A percentile compares a stretch with the other conserved stretches of the same genome.
Evolutionary conservation across 352 stramenopile genomes (phyloP).

Genomic region (Phytophthora pinifolia): DNA sequence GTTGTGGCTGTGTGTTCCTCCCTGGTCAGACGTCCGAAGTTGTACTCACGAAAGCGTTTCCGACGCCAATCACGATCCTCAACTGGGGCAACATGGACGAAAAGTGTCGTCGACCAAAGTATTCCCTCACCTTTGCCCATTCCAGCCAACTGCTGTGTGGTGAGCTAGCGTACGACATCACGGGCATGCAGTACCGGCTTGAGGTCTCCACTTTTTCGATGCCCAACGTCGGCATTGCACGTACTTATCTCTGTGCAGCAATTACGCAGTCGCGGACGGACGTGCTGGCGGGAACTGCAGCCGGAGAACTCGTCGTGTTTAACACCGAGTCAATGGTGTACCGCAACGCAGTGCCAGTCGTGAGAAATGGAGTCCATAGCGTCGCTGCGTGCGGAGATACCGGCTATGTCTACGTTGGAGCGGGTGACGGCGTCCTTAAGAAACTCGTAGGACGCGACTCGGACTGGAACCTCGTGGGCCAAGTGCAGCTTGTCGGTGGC

Average conservation of each 20-base stretch:
- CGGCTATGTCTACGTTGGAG: conserved; percentile 77
- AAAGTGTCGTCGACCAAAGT: conserved; percentile 68
- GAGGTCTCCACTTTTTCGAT: conserved; percentile 66
- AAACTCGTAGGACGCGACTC: conserved; percentile 75
- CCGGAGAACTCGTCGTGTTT: conserved; percentile 88
- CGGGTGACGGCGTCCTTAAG: conserved; percentile 86
- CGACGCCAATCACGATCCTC: conserved; percentile 58
- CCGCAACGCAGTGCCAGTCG: conserved; percentile 60
- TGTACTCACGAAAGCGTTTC: conserved; percentile 67
- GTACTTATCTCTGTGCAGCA: conserved; percentile 66
- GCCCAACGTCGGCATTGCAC: conserved; percentile 70
- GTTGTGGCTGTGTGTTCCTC: conserved; percentile 7
- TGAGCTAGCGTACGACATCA: conserved; percentile 73
- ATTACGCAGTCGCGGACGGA: conserved; percentile 57
- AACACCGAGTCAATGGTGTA: conserved; percentile 68
- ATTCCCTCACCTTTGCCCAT: conserved; percentile 64
- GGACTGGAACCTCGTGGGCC: conserved; percentile 81
- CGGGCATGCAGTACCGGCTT: conserved; percentile 78
- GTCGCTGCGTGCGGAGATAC: conserved; percentile 61
- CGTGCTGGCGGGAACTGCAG: conserved; percentile 62
- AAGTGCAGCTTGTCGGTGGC: conserved; percentile 81
- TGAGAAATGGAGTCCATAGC: conserved; percentile 76
- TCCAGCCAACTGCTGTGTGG: conserved; percentile 63
- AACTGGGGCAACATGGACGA: conserved; percentile 74
- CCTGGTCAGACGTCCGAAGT: conserved; percentile 59